phyloP scores from a whole-genome alignment of 345 rosid genomes.

The Reutealis trisperma region DNA sequence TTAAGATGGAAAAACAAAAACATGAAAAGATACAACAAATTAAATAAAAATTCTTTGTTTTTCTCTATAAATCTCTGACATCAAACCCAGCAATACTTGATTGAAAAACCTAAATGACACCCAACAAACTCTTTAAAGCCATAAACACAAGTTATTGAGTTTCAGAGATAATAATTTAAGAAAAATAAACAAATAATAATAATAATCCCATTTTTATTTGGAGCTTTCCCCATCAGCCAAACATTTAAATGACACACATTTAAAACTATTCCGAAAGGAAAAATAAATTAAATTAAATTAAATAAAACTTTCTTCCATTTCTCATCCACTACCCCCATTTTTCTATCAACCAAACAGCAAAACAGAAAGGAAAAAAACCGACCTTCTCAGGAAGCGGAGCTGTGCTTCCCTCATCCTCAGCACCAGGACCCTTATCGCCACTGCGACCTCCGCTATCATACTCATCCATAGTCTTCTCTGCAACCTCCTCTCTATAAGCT shows the following conservation, averaged over 20 bases:
- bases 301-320: neutral
- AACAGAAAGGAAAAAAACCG: neutral
- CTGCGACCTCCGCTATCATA: slow-evolving; percentile 72
- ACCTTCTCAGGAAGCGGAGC: slow-evolving; percentile 96
- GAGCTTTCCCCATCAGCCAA: neutral
- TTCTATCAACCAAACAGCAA: slow-evolving; percentile 1
- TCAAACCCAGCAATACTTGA: neutral
- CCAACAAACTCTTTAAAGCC: neutral
- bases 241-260: neutral
- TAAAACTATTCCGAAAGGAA: neutral
- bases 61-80: neutral
- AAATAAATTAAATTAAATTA: no score
- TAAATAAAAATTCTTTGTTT: neutral
- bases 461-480: slow-evolving; percentile 59
- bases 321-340: neutral
- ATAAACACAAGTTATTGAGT: neutral
- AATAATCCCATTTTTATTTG: neutral
- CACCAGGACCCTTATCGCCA: slow-evolving; percentile 54
- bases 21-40: no score
- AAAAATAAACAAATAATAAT: neutral
- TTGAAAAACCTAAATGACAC: neutral
- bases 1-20: neutral
- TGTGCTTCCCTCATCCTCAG: slow-evolving; percentile 84
- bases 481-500: slow-evolving; percentile 36
- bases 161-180: neutral